phyloP scores from a whole-genome alignment of 2,329 filamentous ascomycete species.

The Sphaerulina populicola region DNA sequence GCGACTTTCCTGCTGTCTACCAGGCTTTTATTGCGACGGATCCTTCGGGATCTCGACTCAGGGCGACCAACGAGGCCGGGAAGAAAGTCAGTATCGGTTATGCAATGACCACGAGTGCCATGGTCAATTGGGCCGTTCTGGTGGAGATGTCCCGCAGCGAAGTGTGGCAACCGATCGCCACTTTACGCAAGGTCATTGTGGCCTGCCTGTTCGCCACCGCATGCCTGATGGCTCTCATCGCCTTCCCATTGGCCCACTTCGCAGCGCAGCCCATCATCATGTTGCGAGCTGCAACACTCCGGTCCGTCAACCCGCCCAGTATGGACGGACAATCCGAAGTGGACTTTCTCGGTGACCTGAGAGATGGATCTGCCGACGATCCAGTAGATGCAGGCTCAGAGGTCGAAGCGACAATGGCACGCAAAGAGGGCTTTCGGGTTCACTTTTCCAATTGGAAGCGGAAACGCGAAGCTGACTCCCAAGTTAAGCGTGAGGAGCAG shows the following conservation, averaged over 20 bases:
- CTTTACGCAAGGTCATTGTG: conserved; percentile 69
- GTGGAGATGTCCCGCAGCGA: conserved; percentile 68
- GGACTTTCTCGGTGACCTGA: conserved; percentile 25
- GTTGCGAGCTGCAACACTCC: conserved; percentile 65
- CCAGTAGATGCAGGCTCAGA: conserved; percentile 28
- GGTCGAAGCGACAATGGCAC: conserved; percentile 30
- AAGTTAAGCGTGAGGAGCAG: conserved; percentile 32
- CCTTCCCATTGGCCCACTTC: conserved; percentile 72
- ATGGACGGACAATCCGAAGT: conserved; percentile 25
- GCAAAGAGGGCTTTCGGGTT: conserved; percentile 41
- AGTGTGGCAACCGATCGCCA: conserved; percentile 65
- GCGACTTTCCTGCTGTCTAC: conserved; percentile 54
- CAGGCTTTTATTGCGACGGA: conserved; percentile 44
- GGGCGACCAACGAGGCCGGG: conserved; percentile 64
- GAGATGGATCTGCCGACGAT: conserved; percentile 34
- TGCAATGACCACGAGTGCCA: conserved; percentile 55
- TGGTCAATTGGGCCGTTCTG: conserved; percentile 75
- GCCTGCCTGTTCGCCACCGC: conserved; percentile 78
- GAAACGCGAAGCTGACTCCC: conserved; percentile 19
- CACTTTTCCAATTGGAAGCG: conserved; percentile 21
- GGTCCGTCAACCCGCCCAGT: conserved; percentile 58
- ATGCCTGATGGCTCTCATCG: conserved; percentile 59
- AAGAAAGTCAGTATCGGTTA: conserved; percentile 69
- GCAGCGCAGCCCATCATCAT: conserved; percentile 72
- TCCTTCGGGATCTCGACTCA: conserved; percentile 54